Conservation (phyloP, 352 stramenopile genomes). For the Aphanomyces euteiches region DNA sequence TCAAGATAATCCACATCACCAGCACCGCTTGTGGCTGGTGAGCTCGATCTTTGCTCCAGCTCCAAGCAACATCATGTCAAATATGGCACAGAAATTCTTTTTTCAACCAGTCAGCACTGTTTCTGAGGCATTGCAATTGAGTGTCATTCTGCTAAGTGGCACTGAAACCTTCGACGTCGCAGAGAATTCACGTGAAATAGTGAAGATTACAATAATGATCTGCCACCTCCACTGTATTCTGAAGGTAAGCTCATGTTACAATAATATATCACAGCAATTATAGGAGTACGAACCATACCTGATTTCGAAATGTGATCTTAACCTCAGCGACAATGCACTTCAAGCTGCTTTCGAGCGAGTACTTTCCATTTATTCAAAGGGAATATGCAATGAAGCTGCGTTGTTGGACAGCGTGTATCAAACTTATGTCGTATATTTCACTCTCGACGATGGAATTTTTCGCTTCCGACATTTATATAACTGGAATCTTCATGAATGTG, state of each 20-base stretch:
- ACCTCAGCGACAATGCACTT: too few relatives aligned
- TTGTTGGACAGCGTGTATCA: not conserved
- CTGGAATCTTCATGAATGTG: not conserved
- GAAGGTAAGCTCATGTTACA: not conserved
- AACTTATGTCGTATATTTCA: not conserved
- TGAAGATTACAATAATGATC: not conserved
- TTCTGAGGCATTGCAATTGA: too few relatives aligned
- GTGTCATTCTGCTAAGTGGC: too few relatives aligned
- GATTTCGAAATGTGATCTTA: too few relatives aligned
- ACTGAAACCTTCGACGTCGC: too few relatives aligned
- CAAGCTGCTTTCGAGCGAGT: too few relatives aligned
- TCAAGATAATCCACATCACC: not conserved
- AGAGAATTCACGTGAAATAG: not conserved
- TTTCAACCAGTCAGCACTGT: not conserved
- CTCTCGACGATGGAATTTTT: not conserved
- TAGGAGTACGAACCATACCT: too few relatives aligned
- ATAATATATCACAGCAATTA: too few relatives aligned
- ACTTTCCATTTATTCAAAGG: too few relatives aligned
- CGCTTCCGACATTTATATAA: not conserved
- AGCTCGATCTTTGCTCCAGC: not conserved
- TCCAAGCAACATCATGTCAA: not conserved
- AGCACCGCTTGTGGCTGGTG: conserved; percentile 25
- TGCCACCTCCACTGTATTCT: conserved; percentile 7
- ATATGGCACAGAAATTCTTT: conserved; percentile 2
- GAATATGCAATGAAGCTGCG: not conserved